A percentile compares a stretch with the other conserved stretches of the same genome.
Evolutionary conservation across 2,329 filamentous ascomycete genomes (phyloP).

Genomic region (Monosporascus sp.): DNA sequence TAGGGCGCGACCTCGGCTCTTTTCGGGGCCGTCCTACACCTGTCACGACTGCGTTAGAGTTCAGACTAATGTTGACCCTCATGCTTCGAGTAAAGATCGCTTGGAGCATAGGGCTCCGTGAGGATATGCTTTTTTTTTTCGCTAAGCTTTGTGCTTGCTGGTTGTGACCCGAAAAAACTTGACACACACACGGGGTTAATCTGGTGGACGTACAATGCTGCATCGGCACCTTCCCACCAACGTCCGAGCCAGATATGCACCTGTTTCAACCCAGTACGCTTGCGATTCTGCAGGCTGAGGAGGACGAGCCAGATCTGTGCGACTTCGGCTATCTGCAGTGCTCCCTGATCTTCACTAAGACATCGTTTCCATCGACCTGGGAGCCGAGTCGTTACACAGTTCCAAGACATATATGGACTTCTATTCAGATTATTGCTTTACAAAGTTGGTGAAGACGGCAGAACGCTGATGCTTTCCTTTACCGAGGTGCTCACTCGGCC

Average conservation of each 20-base stretch:
- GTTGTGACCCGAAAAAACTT: background rate
- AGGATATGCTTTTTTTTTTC: background rate
- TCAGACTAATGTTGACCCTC: background rate
- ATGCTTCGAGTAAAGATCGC: background rate
- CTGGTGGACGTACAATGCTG: background rate
- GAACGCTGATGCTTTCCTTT: slow-evolving; percentile 11
- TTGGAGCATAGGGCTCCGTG: background rate
- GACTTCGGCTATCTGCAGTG: slow-evolving; percentile 28
- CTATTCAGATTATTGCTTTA: slow-evolving; percentile 17
- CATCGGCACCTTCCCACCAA: slow-evolving; percentile 3
- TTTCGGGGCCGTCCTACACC: background rate
- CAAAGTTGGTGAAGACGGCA: slow-evolving; percentile 11
- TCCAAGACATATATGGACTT: slow-evolving; percentile 18
- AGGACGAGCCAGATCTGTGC: slow-evolving; percentile 26
- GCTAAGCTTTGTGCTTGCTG: background rate
- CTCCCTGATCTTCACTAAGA: slow-evolving; percentile 24
- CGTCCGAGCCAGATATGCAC: background rate
- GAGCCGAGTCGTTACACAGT: slow-evolving; percentile 18
- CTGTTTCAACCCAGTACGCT: slow-evolving; percentile 18
- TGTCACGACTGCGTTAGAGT: background rate
- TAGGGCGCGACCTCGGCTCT: background rate
- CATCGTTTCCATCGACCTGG: slow-evolving; percentile 23
- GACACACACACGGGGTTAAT: background rate
- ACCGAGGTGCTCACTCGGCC: background rate
- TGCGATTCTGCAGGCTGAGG: slow-evolving; percentile 23